These are phyloP conservation scores for Annona squamosa DNA, from an alignment of 164 flowering plant genomes.

Conservation along the genomic window DNA sequence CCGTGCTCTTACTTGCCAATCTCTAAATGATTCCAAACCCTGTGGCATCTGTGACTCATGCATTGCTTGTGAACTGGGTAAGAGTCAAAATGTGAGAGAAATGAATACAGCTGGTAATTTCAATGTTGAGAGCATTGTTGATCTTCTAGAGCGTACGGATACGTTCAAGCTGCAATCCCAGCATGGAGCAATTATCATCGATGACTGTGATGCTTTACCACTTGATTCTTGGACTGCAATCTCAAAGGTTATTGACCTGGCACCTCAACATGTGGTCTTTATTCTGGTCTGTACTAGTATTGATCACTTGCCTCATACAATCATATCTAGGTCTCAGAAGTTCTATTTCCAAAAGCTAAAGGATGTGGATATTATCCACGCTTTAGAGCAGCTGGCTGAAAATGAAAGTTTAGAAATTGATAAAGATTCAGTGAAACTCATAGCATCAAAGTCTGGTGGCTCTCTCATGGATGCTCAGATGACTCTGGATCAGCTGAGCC, in stretches of 20 bases:
- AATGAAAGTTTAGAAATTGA: slow-evolving; percentile 84
- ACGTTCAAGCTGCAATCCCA: slow-evolving; percentile 49
- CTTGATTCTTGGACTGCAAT: slow-evolving; percentile 90
- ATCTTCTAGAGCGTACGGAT: slow-evolving; percentile 57
- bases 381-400: slow-evolving; percentile 79
- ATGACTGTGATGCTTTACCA: slow-evolving; percentile 85
- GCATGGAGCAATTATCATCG: slow-evolving; percentile 70
- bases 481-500: slow-evolving; percentile 97
- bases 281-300: slow-evolving; percentile 77
- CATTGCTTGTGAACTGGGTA: slow-evolving; percentile 64
- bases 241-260: slow-evolving; percentile 90
- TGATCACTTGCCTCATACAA: slow-evolving; percentile 81
- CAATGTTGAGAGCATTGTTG: slow-evolving; percentile 65
- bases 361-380: slow-evolving; percentile 79
- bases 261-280: slow-evolving; percentile 82
- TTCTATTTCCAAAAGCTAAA: slow-evolving; percentile 95
- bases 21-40: slow-evolving; percentile 68
- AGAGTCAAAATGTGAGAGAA: slow-evolving; percentile 65
- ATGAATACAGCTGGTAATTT: slow-evolving; percentile 75
- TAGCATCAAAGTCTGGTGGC: slow-evolving; percentile 94
- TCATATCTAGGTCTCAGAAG: slow-evolving; percentile 93
- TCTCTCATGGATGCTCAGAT: slow-evolving; percentile 96
- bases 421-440: slow-evolving; percentile 84
- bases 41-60: slow-evolving; percentile 88
- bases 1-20: slow-evolving; percentile 79